Evolutionary conservation across 148 eudicot genomes (phyloP).

Genomic region (Rhododendron vialii): DNA sequence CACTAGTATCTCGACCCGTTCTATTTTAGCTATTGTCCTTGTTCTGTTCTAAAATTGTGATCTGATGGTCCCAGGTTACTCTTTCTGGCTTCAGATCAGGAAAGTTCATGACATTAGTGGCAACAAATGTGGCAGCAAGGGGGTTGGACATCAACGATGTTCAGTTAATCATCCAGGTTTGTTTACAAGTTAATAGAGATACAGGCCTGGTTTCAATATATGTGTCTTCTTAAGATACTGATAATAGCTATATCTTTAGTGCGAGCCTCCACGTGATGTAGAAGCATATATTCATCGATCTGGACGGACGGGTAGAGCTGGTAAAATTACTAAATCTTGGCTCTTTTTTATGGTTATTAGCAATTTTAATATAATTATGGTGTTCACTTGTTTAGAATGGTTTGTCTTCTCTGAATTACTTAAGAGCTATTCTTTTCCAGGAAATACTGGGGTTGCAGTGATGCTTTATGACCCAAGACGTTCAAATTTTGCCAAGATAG

Average conservation of each 20-base stretch:
- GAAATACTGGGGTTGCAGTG: conserved; percentile 86
- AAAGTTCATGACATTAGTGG: conserved; percentile 74
- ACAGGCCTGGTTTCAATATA: neutral
- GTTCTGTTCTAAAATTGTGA: neutral
- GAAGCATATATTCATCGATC: conserved; percentile 98
- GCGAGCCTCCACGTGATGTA: conserved; percentile 96
- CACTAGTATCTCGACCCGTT: neutral
- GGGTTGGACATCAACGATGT: conserved; percentile 92
- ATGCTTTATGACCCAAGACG: conserved; percentile 88
- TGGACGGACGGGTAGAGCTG: conserved; percentile 97
- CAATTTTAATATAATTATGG: neutral
- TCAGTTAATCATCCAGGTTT: conserved; percentile 84
- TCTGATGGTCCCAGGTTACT: conserved; percentile 52
- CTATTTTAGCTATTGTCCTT: neutral
- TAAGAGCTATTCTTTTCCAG: conserved; percentile 20
- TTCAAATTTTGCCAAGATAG: conserved; percentile 56
- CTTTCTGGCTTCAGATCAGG: conserved; percentile 85
- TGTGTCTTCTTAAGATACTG: neutral
- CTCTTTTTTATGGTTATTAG: neutral
- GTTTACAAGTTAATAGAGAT: neutral
- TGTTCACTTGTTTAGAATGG: neutral
- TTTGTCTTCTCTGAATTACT: neutral
- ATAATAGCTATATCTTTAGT: conserved; percentile 27
- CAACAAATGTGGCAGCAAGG: conserved; percentile 92
- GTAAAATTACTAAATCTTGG: conserved; percentile 21